Percentiles rank a stretch among this genome's conserved stretches.
Conservation (phyloP, 2,329 filamentous ascomycete genomes). For the Neofusicoccum kwambonambiense region DNA sequence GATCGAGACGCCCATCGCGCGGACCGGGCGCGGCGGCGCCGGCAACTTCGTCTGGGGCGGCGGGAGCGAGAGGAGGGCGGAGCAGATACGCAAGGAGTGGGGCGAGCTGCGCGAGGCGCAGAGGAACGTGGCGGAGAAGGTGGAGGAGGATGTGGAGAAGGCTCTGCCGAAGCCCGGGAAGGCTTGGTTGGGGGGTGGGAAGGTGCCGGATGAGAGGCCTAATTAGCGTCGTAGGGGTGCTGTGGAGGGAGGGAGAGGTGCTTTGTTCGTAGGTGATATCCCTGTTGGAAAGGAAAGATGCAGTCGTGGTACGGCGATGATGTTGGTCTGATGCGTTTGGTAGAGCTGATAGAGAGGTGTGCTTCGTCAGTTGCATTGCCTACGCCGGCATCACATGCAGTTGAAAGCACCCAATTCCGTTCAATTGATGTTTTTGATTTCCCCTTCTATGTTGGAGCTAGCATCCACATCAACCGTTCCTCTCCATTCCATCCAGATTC, state of each 20-base stretch:
- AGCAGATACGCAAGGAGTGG: constrained; percentile 14
- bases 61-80: not conserved
- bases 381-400: no score
- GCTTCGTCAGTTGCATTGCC: no score
- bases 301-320: no score
- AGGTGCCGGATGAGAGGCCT: not conserved
- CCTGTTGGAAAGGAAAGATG: no score
- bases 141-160: constrained; percentile 43
- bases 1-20: constrained; percentile 32
- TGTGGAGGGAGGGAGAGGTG: not conserved
- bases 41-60: constrained; percentile 46
- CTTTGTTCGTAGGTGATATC: not conserved
- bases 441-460: not conserved
- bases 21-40: constrained; percentile 45
- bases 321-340: not conserved
- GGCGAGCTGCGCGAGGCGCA: constrained; percentile 28
- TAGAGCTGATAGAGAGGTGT: not conserved
- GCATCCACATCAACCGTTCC: not conserved
- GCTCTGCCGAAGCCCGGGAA: constrained; percentile 40
- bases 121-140: constrained; percentile 31
- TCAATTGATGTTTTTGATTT: constrained; percentile 9
- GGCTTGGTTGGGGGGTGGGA: constrained; percentile 24
- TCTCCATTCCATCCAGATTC: constrained; percentile 1
- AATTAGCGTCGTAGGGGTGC: no score
- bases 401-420: no score